Base-by-base conservation (phyloP, 164 flowering plant species). In the Macadamia integrifolia region DNA sequence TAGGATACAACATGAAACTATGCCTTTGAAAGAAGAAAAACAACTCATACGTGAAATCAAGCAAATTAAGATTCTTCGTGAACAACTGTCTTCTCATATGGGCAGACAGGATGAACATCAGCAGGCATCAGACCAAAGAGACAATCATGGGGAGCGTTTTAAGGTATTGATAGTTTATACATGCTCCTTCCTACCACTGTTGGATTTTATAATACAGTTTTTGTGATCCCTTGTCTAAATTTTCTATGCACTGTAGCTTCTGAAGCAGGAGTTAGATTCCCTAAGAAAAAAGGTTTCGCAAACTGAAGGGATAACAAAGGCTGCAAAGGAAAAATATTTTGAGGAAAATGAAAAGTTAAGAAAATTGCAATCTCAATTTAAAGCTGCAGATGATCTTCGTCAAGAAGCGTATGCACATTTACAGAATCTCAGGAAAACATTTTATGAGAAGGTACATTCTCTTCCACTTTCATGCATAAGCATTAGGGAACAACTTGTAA, bases 1-100 rank as follows among this genome's bases (percentile, higher is more conserved):
- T 69, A 82, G 14, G 78, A 84, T 91, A 35, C 78, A 86, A 72
- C 98, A 93, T 70, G 97, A 88, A 76, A 91, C 97, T 50, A 74
- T 88, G 77, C 78, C 85, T 48, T 71, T 93, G 71, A 86, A 79
- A 67, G 96, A 91, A 72, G 97, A 93, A 77, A 92, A 84, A 72
- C 87, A 84, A 57, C 67, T 80, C 49, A 80, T 92, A 74, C 93
- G 89, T 44, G 93, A 88, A 69, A 90, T 92, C 68, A 88, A 90
- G 73, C 88, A 82, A 74, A 69, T 87, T 81, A 92, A 84, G 76
- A 77, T 75, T 60, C 69, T 53, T 31, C 86, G 90, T 9, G 91
- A 85, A 40, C 82, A 86, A 67, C 72, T 85, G 15, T 75, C 81
- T 62, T 79, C 89, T 40, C 80, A 75, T 65, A 71, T 80, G 76